Evolutionary conservation across 768 basidiomycete genomes (phyloP), one percentile per base, ranked within the genome.

Genomic region (Calvatia gigantea): DNA sequence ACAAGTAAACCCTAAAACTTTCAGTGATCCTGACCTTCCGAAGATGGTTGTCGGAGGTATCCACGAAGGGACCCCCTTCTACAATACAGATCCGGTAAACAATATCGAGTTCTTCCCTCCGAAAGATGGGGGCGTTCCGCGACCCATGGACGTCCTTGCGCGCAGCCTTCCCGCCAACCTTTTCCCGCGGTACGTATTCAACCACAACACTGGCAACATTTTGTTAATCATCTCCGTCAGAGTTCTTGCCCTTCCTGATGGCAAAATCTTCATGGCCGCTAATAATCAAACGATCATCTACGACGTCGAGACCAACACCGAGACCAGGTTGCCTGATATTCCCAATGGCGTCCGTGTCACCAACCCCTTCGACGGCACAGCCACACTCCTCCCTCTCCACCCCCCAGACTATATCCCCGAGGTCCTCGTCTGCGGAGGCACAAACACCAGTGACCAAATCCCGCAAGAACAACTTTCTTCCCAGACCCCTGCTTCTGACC

Each of bases 81-180:
- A 85, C 65, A 85, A 87, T 62, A 82, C 79, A 27, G 75, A 72
- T 49, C 83, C 83, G 3, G 78, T 81, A 48, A 85, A 68, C 50
- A 66, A 60, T 46, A 67, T 72, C 47, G 74, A 75, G 56, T 75
- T 74, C 48, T 74, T 67, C 64, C 74, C 74, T 3, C 64, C 70
- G 4, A 76, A 76, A 51, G 73, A 74, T 51, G 67, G 69, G 17
- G 72, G 72, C 55, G 54, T 67, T 14, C 68, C 66, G 23, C 64
- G 63, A 15, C 68, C 63, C 12, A 64, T 64, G 5, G 61, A 60
- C 11, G 66, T 68, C 59, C 65, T 72, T 19, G 60, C 63, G 28
- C 59, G 65, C 19, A 67, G 56, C 57, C 57, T 70, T 27, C 68
- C 69, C 6, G 63, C 57, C 3, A 68, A 67, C 43, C 54, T 66